Evolutionary conservation across 768 basidiomycete genomes (phyloP).

Genomic region (Chalciporus pseudorubinellus): DNA sequence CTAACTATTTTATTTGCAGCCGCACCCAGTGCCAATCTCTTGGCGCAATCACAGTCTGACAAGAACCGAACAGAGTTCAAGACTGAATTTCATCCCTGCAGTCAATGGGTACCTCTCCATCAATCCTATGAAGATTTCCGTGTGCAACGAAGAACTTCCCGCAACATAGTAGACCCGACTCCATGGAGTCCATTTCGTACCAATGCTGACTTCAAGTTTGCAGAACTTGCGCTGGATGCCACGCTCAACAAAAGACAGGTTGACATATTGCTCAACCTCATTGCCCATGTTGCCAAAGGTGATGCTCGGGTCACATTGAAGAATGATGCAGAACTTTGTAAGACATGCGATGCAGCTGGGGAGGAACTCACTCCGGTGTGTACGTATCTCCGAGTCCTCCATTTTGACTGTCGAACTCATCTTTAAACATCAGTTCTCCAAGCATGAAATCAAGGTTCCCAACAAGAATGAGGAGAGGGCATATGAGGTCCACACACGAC

Average conservation of each 20-base stretch:
- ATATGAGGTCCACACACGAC: conserved; percentile 21
- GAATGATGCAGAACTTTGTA: conserved; percentile 17
- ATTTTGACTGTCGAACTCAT: background rate
- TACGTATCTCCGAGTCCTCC: background rate
- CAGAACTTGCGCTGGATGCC: conserved; percentile 23
- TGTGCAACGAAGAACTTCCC: background rate
- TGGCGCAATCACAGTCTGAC: background rate
- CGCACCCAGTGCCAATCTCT: background rate
- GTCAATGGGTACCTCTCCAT: background rate
- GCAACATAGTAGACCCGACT: background rate
- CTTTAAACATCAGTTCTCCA: conserved; percentile 12
- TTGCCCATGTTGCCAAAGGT: conserved; percentile 3
- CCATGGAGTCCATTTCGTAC: conserved; percentile 34
- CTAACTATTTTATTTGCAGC: background rate
- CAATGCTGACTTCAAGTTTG: conserved; percentile 30
- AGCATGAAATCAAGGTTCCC: conserved; percentile 10
- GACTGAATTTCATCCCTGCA: background rate
- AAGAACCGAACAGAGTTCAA: background rate
- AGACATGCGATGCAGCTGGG: conserved; percentile 16
- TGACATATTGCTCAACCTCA: conserved; percentile 18
- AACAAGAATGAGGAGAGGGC: conserved; percentile 14
- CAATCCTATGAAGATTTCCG: background rate
- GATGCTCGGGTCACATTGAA: conserved; percentile 16
- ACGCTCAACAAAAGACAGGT: conserved; percentile 18
- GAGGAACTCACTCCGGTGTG: conserved; percentile 7